A percentile compares a stretch with the other conserved stretches of the same genome.
These are phyloP conservation scores for Homolaphlyctis polyrhiza DNA, from an alignment of 371 early-diverging fungal species.

Conservation along the genomic window DNA sequence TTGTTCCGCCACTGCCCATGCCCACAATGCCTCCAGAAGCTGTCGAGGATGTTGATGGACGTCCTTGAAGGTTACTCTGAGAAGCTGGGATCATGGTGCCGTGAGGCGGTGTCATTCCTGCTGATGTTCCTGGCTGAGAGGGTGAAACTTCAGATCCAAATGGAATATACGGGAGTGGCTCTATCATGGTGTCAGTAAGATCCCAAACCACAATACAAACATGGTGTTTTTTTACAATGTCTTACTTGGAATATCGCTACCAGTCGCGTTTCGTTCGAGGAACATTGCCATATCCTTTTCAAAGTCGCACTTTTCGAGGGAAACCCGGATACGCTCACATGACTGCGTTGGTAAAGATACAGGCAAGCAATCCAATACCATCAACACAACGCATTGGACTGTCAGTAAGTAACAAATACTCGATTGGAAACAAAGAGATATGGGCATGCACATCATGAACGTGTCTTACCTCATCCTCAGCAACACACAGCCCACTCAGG, in stretches of 20 bases:
- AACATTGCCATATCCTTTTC: constrained; percentile 66
- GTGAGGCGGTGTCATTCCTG: too few relatives aligned
- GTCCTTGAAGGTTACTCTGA: too few relatives aligned
- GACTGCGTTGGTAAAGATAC: constrained; percentile 36
- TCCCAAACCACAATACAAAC: too few relatives aligned
- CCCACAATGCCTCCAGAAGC: too few relatives aligned
- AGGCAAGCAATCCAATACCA: constrained; percentile 2
- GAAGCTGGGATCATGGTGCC: too few relatives aligned
- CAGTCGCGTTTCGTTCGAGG: constrained; percentile 68
- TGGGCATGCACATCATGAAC: neutral
- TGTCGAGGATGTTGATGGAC: too few relatives aligned
- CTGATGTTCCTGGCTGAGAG: too few relatives aligned
- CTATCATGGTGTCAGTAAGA: too few relatives aligned
- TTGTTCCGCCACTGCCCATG: too few relatives aligned
- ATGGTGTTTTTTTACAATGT: too few relatives aligned
- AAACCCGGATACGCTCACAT: constrained; percentile 66
- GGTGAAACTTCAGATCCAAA: too few relatives aligned
- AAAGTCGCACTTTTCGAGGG: constrained; percentile 66
- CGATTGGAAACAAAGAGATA: neutral
- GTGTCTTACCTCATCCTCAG: constrained; percentile 77
- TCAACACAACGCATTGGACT: neutral
- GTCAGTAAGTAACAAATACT: neutral
- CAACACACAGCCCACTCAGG: constrained; percentile 70
- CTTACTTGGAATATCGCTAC: constrained; percentile 48
- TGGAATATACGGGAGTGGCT: neutral